A percentile compares a stretch with the other conserved stretches of the same genome.
Conservation (phyloP, 1,284 basidiomycete species). For the Cutaneotrichosporon daszewskae region DNA sequence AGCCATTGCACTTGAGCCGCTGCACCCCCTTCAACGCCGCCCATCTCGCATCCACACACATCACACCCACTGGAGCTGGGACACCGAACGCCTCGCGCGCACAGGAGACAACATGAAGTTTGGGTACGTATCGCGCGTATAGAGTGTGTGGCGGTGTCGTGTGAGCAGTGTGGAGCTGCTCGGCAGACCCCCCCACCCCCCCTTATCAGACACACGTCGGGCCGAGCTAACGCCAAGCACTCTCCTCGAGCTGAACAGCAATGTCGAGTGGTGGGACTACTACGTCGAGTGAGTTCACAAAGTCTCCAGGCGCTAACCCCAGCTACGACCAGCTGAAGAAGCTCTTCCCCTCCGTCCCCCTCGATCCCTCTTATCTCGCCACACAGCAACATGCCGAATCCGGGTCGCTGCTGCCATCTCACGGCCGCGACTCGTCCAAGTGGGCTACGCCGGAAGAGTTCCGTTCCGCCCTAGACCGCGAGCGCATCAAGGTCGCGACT, state of each 20-base stretch:
- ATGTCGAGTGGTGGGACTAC: slow-evolving; percentile 90
- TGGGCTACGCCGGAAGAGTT: slow-evolving; percentile 57
- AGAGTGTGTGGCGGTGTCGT: background rate
- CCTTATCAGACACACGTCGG: background rate
- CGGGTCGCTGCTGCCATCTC: slow-evolving; percentile 40
- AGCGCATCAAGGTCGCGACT: slow-evolving; percentile 71
- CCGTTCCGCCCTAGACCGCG: slow-evolving; percentile 68
- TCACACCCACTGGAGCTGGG: slow-evolving; percentile 29
- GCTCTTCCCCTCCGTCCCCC: slow-evolving; percentile 48
- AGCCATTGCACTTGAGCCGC: slow-evolving; percentile 7
- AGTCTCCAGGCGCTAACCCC: slow-evolving; percentile 1
- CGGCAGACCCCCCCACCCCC: background rate
- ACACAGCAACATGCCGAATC: slow-evolving; percentile 64
- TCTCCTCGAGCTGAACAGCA: slow-evolving; percentile 86
- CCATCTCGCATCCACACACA: slow-evolving; percentile 2
- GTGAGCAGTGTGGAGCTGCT: background rate
- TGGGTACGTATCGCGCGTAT: slow-evolving; percentile 32
- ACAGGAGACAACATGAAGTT: slow-evolving; percentile 49
- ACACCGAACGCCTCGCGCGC: slow-evolving; percentile 15
- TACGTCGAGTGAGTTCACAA: slow-evolving; percentile 59
- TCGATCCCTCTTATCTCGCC: slow-evolving; percentile 40
- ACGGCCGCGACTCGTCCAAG: slow-evolving; percentile 47
- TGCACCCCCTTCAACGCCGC: background rate
- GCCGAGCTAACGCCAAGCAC: slow-evolving; percentile 45
- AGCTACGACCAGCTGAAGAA: slow-evolving; percentile 85